Base-by-base conservation (phyloP, 1,139 yeast species). In the Yamadazyma kanchanaburiensis region DNA sequence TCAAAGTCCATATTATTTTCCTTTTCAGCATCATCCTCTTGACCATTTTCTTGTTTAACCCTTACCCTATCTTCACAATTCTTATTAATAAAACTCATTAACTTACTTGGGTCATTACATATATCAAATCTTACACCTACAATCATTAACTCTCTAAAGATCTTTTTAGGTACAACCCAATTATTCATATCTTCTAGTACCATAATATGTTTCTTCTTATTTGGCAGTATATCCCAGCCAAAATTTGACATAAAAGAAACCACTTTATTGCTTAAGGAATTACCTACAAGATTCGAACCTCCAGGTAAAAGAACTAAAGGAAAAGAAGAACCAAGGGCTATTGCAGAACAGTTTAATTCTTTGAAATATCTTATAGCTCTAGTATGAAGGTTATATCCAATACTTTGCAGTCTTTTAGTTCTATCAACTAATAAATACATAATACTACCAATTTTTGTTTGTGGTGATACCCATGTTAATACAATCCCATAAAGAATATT, bases 101-200 rank as follows among this genome's bases (percentile, higher is more conserved):
- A 49, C 35, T 66, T 65, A 9, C 55, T 55, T 4, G 66, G 54
- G 32, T 69, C 62, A 28, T 49, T 60, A 45, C 80, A 72, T 13
- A 76, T 64, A 47, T 75, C 80, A 52, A 75, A 76, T 36, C 77
- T 56, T 17, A 74, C 75, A 2, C 82, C 82, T 19, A 76, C 77
- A 37, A 75, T 72, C 61, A 73, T 76, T 38, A 77, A 60, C 42
- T 77, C 80, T 32, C 74, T 55, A 33, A 75, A 71, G 7, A 76
- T 67, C 42, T 73, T 74, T 36, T 68, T 64, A 3, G 80, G 73
- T 7, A 77, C 79, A 46, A 54, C 64, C 82, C 82, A 76, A 24
- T 51, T 47, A 5, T 49, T 48, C 24, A 71, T 43, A 28, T 65
- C 51, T 13, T 58, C 47, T 28, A 73, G 51, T 6, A 58, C 46